Evolutionary conservation across 1,284 basidiomycete genomes (phyloP), one percentile per base, ranked within the genome.

Genomic region (Kalmanozyma brasiliensis): DNA sequence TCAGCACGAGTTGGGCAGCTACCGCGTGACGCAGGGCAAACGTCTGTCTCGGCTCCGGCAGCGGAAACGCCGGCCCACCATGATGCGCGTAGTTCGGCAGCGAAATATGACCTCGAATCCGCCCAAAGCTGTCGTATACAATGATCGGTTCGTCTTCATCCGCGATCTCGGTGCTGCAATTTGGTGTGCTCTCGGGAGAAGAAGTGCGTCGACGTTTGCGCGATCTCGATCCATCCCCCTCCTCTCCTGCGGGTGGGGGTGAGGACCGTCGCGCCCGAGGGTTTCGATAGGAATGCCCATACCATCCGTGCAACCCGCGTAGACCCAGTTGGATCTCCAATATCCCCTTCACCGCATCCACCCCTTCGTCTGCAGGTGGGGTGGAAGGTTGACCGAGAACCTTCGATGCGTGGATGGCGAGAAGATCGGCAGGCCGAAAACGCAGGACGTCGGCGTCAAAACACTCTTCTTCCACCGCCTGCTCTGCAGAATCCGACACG

Each of bases 91-190:
- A 68, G 3, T 34, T 17, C 10, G 52, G 58, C 2, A 56, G 42
- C 1, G 29, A 10, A 0, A 62, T 26, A n/a, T 30, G 51, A 0
- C 59, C 61, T 0, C 56, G 42, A 1, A 64, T 36, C 4, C 66
- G 47, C 1, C 66, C 66, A 34, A 69, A 69, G 3, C 47, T 19
- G 20, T 69, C 66, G 41, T 64, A 69, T 10, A 69, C 46, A 0
- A 60, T 22, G 10, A 60, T 60, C 0, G 49, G 52, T 5, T 47
- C 52, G 8, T 40, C 26, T 10, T 40, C 52, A 1, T 11, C 32
- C 10, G 48, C 2, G 23, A 49, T 7, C 32, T 8, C 5, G 6
- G 46, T 4, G 16, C 24, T 3, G n/a, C n/a, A n/a, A n/a, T n/a
- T n/a, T n/a, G n/a, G n/a, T n/a, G n/a, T n/a, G n/a, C n/a, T n/a